A percentile compares a stretch with the other conserved stretches of the same genome.
phyloP scores from a whole-genome alignment of 2,329 filamentous ascomycete genomes.

The Alternaria arbusti region DNA sequence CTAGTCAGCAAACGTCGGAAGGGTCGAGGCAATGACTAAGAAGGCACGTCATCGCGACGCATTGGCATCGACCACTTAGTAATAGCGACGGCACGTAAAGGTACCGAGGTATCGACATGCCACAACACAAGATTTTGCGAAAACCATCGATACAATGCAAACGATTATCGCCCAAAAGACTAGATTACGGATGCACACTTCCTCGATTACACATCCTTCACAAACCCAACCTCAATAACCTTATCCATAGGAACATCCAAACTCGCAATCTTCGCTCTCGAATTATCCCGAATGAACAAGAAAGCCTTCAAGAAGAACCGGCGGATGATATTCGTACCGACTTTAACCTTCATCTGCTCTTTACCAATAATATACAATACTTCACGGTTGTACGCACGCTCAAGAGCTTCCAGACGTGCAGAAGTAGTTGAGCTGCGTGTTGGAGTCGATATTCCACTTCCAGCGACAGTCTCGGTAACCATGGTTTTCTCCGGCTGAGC shows the following conservation, averaged over 20 bases:
- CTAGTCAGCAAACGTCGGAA: neutral
- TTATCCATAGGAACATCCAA: slow-evolving; percentile 65
- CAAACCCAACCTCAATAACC: slow-evolving; percentile 72
- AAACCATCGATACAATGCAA: neutral
- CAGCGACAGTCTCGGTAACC: neutral
- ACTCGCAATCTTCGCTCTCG: slow-evolving; percentile 69
- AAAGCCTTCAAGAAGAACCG: slow-evolving; percentile 61
- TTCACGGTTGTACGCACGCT: slow-evolving; percentile 54
- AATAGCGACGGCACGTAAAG: neutral
- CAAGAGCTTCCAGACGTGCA: slow-evolving; percentile 43
- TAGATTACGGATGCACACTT: neutral
- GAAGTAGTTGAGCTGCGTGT: slow-evolving; percentile 31
- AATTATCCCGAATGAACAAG: slow-evolving; percentile 71
- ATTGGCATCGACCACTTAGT: neutral
- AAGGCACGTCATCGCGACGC: neutral
- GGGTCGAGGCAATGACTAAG: neutral
- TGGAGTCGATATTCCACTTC: slow-evolving; percentile 16
- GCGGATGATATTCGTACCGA: slow-evolving; percentile 52
- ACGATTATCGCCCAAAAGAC: neutral
- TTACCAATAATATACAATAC: slow-evolving; percentile 66
- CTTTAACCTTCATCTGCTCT: slow-evolving; percentile 48
- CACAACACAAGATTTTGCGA: too few relatives aligned
- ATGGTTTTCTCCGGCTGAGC: neutral
- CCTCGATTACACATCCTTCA: slow-evolving; percentile 64
- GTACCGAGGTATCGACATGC: too few relatives aligned